Conservation (phyloP, 2,329 filamentous ascomycete species). For the Chaetothyriales sp. region DNA sequence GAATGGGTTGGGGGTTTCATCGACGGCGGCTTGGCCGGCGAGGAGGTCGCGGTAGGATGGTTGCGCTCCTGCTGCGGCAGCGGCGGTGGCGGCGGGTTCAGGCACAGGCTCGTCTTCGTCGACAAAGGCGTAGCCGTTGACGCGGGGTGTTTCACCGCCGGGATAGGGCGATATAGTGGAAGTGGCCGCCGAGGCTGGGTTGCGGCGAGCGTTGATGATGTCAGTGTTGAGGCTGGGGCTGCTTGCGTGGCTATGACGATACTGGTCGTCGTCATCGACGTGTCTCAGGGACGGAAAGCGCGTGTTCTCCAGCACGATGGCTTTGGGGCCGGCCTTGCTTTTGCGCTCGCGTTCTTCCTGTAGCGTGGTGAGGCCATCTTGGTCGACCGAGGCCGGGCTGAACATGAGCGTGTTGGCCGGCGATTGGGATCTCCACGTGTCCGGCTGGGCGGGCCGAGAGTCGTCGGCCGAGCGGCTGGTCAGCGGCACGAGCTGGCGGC, state of each 20-base stretch:
- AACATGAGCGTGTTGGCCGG: conserved; percentile 88
- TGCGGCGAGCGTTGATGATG: conserved; percentile 55
- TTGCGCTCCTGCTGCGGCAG: conserved; percentile 35
- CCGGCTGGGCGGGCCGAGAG: conserved; percentile 60
- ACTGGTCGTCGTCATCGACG: conserved; percentile 20
- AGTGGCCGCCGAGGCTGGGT: conserved; percentile 57
- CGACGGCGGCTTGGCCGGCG: conserved; percentile 26
- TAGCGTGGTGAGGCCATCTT: conserved; percentile 44
- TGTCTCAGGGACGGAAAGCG: conserved; percentile 45
- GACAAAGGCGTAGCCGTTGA: conserved; percentile 90
- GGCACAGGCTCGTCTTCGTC: conserved; percentile 51
- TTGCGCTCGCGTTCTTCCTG: conserved; percentile 54
- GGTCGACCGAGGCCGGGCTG: conserved; percentile 31
- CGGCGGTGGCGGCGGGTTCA: conserved; percentile 24
- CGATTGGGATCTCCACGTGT: conserved; percentile 54
- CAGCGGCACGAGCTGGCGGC: conserved; percentile 45
- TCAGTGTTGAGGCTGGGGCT: conserved; percentile 62
- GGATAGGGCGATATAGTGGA: conserved; percentile 42
- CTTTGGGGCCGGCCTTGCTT: conserved; percentile 62
- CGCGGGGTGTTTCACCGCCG: conserved; percentile 68
- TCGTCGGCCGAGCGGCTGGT: conserved; percentile 45
- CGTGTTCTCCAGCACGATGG: conserved; percentile 72
- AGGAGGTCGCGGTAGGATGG: conserved; percentile 23
- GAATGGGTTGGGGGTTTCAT: conserved; percentile 59
- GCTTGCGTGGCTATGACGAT: conserved; percentile 39